Evolutionary conservation across 257 asterid genomes (phyloP).

Genomic region (Leptodermis oblonga): DNA sequence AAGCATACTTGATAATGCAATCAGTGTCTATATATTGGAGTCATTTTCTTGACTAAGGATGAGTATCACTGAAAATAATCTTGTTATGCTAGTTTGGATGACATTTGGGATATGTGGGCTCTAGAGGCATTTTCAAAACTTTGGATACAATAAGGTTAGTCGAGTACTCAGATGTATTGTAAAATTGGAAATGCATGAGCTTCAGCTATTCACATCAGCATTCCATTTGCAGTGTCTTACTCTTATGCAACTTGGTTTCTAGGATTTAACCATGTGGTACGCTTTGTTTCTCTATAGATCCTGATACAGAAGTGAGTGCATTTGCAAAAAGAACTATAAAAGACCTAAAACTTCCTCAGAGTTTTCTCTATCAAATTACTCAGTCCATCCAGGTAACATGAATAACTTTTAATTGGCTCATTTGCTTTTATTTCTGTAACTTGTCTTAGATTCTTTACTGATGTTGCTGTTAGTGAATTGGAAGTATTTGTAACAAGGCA

Average conservation of each 20-base stretch:
- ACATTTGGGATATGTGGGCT: not conserved
- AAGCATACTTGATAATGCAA: not conserved
- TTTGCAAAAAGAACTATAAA: conserved; percentile 90
- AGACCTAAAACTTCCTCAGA: conserved; percentile 92
- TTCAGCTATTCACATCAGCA: not conserved
- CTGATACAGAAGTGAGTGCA: conserved; percentile 81
- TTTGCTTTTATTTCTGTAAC: not conserved
- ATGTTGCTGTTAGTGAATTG: not conserved
- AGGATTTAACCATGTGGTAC: conserved; percentile 8
- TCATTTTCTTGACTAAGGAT: not conserved
- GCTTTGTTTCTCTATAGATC: conserved; percentile 40
- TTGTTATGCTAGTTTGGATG: not conserved
- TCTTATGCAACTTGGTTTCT: not conserved
- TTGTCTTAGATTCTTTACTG: not conserved
- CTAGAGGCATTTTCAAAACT: no score
- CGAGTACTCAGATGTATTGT: not conserved
- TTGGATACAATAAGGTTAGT: not conserved
- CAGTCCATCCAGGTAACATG: conserved; percentile 80
- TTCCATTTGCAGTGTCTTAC: not conserved
- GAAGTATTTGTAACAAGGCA: not conserved
- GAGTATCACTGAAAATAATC: not conserved
- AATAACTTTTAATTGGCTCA: not conserved
- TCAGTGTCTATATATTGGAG: not conserved
- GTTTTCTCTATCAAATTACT: conserved; percentile 84
- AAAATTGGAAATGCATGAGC: not conserved